A percentile compares a stretch with the other conserved stretches of the same genome.
Conservation (phyloP, 352 stramenopile genomes). For the Phytophthora kernoviae region DNA sequence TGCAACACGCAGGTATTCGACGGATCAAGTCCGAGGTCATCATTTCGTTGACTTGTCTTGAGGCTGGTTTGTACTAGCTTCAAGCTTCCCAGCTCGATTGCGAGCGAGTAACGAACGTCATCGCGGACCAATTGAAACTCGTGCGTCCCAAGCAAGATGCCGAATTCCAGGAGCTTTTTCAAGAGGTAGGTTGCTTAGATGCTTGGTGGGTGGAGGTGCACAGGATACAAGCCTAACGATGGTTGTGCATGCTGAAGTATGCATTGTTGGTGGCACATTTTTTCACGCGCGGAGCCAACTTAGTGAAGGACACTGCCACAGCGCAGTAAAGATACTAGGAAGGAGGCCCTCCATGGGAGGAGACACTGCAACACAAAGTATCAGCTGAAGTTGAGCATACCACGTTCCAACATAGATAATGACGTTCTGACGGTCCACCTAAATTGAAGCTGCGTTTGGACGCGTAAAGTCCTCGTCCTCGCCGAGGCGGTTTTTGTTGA, state of each 20-base stretch:
- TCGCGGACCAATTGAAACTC: constrained; percentile 30
- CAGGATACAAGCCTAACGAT: constrained; percentile 1
- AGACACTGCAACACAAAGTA: constrained; percentile 9
- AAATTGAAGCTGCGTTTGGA: too few relatives aligned
- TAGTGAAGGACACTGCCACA: constrained; percentile 3
- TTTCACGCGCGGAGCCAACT: constrained; percentile 22
- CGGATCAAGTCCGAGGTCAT: background rate
- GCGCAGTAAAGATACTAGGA: background rate
- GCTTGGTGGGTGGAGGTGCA: background rate
- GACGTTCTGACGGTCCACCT: too few relatives aligned
- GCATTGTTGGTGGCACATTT: constrained; percentile 21
- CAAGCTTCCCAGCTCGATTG: constrained; percentile 38
- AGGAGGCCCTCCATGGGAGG: constrained; percentile 7
- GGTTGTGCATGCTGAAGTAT: constrained; percentile 25
- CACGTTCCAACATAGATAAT: too few relatives aligned
- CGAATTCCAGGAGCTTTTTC: constrained; percentile 24
- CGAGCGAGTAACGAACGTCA: constrained; percentile 28
- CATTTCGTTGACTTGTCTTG: background rate
- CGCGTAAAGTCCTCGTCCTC: too few relatives aligned
- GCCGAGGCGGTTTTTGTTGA: too few relatives aligned
- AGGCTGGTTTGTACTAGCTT: constrained; percentile 28
- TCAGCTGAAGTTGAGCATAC: too few relatives aligned
- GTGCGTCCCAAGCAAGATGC: constrained; percentile 10
- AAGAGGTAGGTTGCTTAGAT: constrained; percentile 27
- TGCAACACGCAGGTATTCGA: background rate